These are phyloP conservation scores for Harrya chromipes DNA, from an alignment of 768 basidiomycete genomes.

Conservation along the genomic window DNA sequence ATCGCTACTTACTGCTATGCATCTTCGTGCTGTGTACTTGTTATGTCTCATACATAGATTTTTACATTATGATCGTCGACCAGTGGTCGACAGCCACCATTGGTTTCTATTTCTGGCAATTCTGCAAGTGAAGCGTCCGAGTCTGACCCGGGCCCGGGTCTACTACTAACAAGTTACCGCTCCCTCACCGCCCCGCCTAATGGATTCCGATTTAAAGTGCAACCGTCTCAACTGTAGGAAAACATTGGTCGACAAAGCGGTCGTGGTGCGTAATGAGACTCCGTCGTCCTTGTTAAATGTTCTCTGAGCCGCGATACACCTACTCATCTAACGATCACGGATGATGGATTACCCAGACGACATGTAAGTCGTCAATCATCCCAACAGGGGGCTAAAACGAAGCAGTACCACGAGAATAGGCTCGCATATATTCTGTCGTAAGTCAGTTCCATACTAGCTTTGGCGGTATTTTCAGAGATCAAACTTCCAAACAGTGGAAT, in stretches of 20 bases:
- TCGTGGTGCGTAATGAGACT: conserved; percentile 58
- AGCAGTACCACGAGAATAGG: conserved; percentile 39
- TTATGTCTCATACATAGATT: conserved; percentile 19
- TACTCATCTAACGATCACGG: not conserved
- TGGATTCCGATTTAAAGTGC: conserved; percentile 78
- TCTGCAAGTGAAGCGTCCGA: not conserved
- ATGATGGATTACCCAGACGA: conserved; percentile 39
- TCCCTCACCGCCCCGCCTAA: conserved; percentile 20
- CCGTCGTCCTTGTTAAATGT: not conserved
- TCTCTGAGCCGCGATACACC: not conserved
- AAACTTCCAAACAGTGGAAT: conserved; percentile 53
- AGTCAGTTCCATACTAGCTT: conserved; percentile 4
- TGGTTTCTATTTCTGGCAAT: conserved; percentile 14
- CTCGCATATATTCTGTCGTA: conserved; percentile 86
- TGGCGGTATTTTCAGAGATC: not conserved
- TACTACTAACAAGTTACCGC: not conserved
- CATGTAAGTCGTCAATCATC: conserved; percentile 39
- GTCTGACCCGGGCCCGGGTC: no score
- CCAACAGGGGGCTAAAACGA: not conserved
- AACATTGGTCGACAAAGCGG: conserved; percentile 70
- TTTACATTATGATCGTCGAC: not conserved
- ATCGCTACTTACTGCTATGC: conserved; percentile 18
- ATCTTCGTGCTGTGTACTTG: conserved; percentile 27
- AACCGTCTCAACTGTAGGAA: conserved; percentile 76
- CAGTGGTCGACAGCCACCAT: not conserved